A percentile compares a stretch with the other conserved stretches of the same genome.
phyloP scores from a whole-genome alignment of 2,329 filamentous ascomycete genomes.

The Fusarium sp. region DNA sequence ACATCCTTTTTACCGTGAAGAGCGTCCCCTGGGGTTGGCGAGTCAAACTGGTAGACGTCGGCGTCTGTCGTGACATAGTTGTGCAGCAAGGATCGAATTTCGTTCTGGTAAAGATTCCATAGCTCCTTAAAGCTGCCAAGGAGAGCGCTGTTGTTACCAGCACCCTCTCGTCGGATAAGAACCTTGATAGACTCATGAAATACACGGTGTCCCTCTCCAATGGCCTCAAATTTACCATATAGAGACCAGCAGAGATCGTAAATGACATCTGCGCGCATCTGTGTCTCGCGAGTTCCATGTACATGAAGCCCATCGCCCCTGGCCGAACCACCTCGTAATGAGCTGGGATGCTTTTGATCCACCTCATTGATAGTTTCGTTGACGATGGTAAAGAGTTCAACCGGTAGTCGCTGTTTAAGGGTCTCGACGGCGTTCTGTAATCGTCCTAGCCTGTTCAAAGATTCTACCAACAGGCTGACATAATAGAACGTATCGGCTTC shows the following conservation, averaged over 20 bases:
- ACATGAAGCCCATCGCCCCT: constrained; percentile 67
- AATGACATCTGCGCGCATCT: constrained; percentile 83
- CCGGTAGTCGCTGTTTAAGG: constrained; percentile 90
- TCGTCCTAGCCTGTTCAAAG: constrained; percentile 87
- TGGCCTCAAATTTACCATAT: constrained; percentile 96
- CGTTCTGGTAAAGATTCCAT: constrained; percentile 98
- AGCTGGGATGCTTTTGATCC: constrained; percentile 89
- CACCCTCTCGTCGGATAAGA: constrained; percentile 82
- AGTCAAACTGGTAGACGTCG: constrained; percentile 72
- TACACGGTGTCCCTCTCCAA: constrained; percentile 92
- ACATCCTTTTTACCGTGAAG: constrained; percentile 60
- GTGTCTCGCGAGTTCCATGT: constrained; percentile 74
- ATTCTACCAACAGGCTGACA: constrained; percentile 85
- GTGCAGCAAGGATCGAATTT: constrained; percentile 92
- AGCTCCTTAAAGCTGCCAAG: constrained; percentile 93
- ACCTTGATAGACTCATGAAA: constrained; percentile 91
- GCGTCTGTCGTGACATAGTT: constrained; percentile 96
- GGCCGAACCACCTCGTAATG: constrained; percentile 66
- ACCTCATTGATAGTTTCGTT: constrained; percentile 96
- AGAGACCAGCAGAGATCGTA: constrained; percentile 91
- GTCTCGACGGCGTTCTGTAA: constrained; percentile 87
- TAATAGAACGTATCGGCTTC: constrained; percentile 97
- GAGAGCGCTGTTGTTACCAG: constrained; percentile 69
- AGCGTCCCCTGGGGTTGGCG: constrained; percentile 59
- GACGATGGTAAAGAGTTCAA: constrained; percentile 92